Evolutionary conservation across 306 rosid species (phyloP).

Genomic region (Vigna nakashimae): DNA sequence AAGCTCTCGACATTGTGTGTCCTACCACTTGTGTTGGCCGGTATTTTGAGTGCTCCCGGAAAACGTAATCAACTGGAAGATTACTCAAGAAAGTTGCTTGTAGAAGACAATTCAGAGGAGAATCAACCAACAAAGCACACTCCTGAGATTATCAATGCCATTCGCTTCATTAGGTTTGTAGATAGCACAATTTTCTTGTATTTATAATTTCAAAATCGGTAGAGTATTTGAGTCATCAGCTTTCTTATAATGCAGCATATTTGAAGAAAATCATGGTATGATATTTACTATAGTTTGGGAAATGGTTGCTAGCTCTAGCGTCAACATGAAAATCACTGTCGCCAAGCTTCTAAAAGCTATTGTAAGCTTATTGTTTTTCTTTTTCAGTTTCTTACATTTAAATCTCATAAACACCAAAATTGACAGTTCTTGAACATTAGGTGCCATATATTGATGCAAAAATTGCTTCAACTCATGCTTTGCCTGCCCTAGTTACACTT

Average conservation of each 20-base stretch:
- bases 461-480: constrained; percentile 75
- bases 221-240: constrained; percentile 34
- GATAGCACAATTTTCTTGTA: constrained; percentile 17
- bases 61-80: constrained; percentile 63
- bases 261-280: constrained; percentile 74
- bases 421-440: constrained; percentile 53
- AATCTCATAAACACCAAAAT: constrained; percentile 38
- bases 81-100: constrained; percentile 70
- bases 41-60: constrained; percentile 81
- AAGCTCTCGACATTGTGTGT: constrained; percentile 84
- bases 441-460: constrained; percentile 82
- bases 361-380: constrained; percentile 59
- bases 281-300: constrained; percentile 85
- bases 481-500: constrained; percentile 89
- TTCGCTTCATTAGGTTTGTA: constrained; percentile 92
- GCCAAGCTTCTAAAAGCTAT: constrained; percentile 76
- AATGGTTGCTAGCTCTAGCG: constrained; percentile 83
- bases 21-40: constrained; percentile 88
- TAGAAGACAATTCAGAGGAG: constrained; percentile 64
- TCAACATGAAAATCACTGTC: constrained; percentile 70
- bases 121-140: constrained; percentile 53
- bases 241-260: constrained; percentile 68
- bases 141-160: constrained; percentile 73
- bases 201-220: constrained; percentile 12
- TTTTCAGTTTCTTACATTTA: constrained; percentile 36